Base-by-base conservation (phyloP, 345 rosid species). In the Populus ilicifolia region DNA sequence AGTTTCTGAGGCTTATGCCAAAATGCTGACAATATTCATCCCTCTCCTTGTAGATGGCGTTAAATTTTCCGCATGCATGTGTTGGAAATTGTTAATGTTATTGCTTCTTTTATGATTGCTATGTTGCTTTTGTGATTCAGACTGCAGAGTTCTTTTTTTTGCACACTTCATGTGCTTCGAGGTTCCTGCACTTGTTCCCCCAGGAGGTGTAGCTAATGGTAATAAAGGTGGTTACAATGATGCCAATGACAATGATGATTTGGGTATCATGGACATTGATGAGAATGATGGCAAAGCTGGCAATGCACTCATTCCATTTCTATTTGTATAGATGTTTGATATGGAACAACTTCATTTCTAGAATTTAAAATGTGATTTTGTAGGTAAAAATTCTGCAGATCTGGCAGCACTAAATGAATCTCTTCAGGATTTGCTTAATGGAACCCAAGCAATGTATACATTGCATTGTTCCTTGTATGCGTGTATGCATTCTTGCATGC, bases 141-240 rank as follows among this genome's bases (percentile, higher is more conserved):
- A 67, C 80, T 72, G 89, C 92, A 96, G 99, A 96, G 99, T 86
- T 94, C 98, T n/a, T 63, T 96, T 96, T 83, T 96, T 96, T 84
- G 99, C 99, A 46, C 99, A 94, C 84, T 93, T 96, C 85, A 91
- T 96, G 99, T 96, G 99, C 92, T 96, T 94, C 80, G 97, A 96
- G 85, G 97, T 96, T 76, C 97, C 98, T 77, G 90, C 97, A 36
- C 97, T 96, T 84, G 94, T 86, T 80, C 97, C 98, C 43, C 94
- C 91, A 29, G 94, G 91, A 84, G 91, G 97, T 77, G 70, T 70
- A 68, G 87, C 85, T 67, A 91, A 85, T 90, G 97, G 89, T 78
- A 87, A 75, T 80, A 91, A 78, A 85, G 82, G 63, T 78, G 89
- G 83, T 63, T 69, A 81, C 38, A 64, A 48, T 61, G 77, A 77